Base-by-base conservation (phyloP, 805 yeast species). In the Yarrowia hollandica region DNA sequence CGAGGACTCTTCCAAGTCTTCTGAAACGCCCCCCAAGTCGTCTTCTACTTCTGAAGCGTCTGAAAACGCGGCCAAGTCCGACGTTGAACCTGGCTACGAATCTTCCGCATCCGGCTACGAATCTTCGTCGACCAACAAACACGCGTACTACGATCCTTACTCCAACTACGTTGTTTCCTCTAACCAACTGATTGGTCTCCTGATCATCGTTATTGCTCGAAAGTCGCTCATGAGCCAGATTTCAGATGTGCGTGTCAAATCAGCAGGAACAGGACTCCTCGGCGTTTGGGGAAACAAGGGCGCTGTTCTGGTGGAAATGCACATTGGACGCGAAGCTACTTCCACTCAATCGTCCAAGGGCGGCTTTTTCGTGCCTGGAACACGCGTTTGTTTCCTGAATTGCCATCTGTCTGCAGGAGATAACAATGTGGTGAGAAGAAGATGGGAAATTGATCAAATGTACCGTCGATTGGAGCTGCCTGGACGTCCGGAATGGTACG, bases 261-360 rank as follows among this genome's bases (percentile, higher is more conserved):
- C 83, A 0, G 72, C 83, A 6, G 85, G 86, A 0, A 77, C 86
- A 0, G 86, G 86, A 0, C 75, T 82, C 35, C 66, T 82, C 54
- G 77, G 82, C 22, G 64, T 76, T 21, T 82, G 84, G 81, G 86
- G 85, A 15, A 82, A 82, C 68, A 82, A 82, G 64, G 87, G 87
- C 2, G 83, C 84, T 4, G 79, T 81, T 12, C 68, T 76, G 15
- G 69, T 81, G 19, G 70, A 71, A 22, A 75, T 83, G 62, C 68
- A 62, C 10, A 61, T 80, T 21, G 82, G 81, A 3, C 68, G 65
- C 9, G 72, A 76, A 34, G 69, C 70, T 26, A 67, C 64, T 8
- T 34, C 62, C 19, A 64, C 64, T 5, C 55, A 48, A 30, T 48
- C 55, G 5, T 35, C 44, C 58, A 52, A 37, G 26, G 66, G 61